Evolutionary conservation across 1,284 basidiomycete species (phyloP), one percentile per base, ranked within the genome.

Genomic region (Xerocomus amazonicus): DNA sequence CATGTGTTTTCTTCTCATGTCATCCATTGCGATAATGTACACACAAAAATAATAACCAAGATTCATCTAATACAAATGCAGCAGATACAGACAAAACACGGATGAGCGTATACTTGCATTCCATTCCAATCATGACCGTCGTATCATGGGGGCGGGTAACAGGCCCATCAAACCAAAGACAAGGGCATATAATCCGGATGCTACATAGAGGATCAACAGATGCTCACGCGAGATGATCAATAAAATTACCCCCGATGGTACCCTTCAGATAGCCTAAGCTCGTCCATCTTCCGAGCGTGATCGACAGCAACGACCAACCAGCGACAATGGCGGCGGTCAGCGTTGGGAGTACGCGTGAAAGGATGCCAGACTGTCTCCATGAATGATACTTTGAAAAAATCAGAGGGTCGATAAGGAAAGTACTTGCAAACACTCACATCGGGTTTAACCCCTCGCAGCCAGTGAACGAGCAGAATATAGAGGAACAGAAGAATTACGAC

Each of bases 141-240:
- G 72, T 48, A 75, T 65, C 60, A 75, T 74, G 12, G 84, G 85
- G 27, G 78, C 77, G 9, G 85, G 83, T 46, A 89, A 69, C 27
- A 89, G 70, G 2, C 86, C 86, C 50, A 89, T 73, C 34, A 87
- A 63, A 26, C 86, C 86, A 61, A 89, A 86, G 14, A 72, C 72
- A 34, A 87, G 72, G 9, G 80, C 79, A 58, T 89, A 89, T 40
- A 87, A 62, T 14, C 81, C 83, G 14, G 78, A 80, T 8, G 81
- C 84, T 87, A 56, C 23, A 19, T 43, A 27, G 14, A 19, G 43
- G 27, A 46, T 53, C 52, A 31, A 54, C 43, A 29, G 17, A 39
- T 35, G 36, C 35, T 43, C 39, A 3, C 19, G 19, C 19, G 40
- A 47, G 8, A 37, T 2, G 39, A n/a, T n/a, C 16, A 48, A 31